Percentiles rank a stretch among this genome's conserved stretches.
These are phyloP conservation scores for Gentiana macrophylla DNA, from an alignment of 257 asterid genomes.

Conservation along the genomic window DNA sequence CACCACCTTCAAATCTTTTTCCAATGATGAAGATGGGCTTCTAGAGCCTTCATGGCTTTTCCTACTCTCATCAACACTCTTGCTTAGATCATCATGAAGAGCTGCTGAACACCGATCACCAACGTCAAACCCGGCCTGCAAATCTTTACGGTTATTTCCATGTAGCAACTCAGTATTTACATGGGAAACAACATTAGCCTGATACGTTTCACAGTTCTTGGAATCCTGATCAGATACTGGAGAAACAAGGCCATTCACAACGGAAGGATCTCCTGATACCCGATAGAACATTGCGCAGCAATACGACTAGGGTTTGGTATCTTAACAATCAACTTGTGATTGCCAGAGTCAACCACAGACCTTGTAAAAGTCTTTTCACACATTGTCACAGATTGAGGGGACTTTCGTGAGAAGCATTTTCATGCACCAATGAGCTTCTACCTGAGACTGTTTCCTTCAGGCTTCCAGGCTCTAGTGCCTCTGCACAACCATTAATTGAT, in stretches of 20 bases:
- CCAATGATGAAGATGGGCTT: constrained; percentile 23
- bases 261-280: constrained; percentile 47
- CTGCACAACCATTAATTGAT: constrained; percentile 30
- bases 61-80: constrained; percentile 26
- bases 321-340: constrained; percentile 72
- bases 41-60: constrained; percentile 22
- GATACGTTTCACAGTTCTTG: constrained; percentile 33
- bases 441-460: constrained; percentile 47
- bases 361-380: constrained; percentile 46
- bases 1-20: constrained; percentile 28
- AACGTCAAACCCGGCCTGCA: constrained; percentile 36
- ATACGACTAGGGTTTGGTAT: constrained; percentile 53
- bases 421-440: constrained; percentile 34
- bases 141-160: constrained; percentile 39
- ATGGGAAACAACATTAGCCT: constrained; percentile 28
- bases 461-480: constrained; percentile 29
- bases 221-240: constrained; percentile 38
- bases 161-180: constrained; percentile 36
- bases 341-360: constrained; percentile 30
- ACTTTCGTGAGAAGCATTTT: constrained; percentile 38
- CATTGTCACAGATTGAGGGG: constrained; percentile 27
- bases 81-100: constrained; percentile 42
- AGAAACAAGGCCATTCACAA: constrained; percentile 45
- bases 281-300: constrained; percentile 52
- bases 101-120: constrained; percentile 35